Evolutionary conservation across 1,139 yeast species (phyloP), one percentile per base, ranked within the genome.

Genomic region (Yamadazyma diddensiae): DNA sequence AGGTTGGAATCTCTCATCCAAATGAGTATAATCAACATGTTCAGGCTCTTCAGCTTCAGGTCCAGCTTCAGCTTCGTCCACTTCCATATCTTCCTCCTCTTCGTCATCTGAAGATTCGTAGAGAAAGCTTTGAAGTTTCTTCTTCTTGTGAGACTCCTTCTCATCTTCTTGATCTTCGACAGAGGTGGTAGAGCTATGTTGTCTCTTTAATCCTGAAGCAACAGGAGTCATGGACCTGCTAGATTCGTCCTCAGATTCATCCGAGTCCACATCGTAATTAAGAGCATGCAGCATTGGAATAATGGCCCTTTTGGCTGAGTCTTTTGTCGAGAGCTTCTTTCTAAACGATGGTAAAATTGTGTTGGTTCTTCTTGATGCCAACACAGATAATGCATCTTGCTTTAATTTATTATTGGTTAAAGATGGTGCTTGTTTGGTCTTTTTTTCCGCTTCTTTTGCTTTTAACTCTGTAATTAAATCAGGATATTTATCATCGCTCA

Each of bases 261-360:
- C 73, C 31, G 65, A 62, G 11, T 41, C 38, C 5, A 61, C 57
- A 34, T 69, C 74, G 39, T 62, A 75, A 46, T 84, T 82, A 41
- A 84, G 70, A 1, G 81, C 77, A 58, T 84, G 92, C 34, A 80
- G 82, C 79, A 83, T 71, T 1, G 94, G 94, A 28, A 80, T 57
- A 31, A 66, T 46, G 21, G 49, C 52, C 42, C 53, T 57, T 49
- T 55, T 52, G 30, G 32, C 33, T 26, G 28, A 17, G 16, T 29
- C 43, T 22, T 31, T 29, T 5, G 30, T 25, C 36, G 44, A 47
- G n/a, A 12, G 6, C 31, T 70, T 68, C 51, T 66, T 74, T 43
- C 66, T 70, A 51, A 78, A 73, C 15, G 71, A 61, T 7, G 82
- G 81, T 25, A 76, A 55, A 12, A 30, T 26, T 20, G 46, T 47